phyloP scores from a whole-genome alignment of 2,329 filamentous ascomycete species.

The Colletotrichum incanum region DNA sequence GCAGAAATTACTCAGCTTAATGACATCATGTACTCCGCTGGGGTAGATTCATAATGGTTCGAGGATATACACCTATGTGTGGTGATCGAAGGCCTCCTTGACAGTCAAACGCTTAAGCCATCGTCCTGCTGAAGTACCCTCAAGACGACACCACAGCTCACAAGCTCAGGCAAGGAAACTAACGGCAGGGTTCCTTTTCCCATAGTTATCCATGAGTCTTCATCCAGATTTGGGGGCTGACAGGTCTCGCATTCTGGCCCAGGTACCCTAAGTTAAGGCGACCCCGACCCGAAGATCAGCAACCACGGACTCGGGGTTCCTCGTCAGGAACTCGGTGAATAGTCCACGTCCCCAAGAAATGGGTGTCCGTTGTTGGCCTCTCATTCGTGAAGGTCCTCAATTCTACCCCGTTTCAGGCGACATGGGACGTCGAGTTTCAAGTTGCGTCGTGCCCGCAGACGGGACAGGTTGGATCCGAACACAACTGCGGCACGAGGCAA shows the following conservation, averaged over 20 bases:
- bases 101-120: neutral
- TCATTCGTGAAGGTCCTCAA: conserved; percentile 17
- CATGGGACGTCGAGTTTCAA: conserved; percentile 46
- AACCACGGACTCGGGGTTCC: conserved; percentile 33
- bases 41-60: neutral
- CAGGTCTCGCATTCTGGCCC: conserved; percentile 23
- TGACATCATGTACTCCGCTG: neutral
- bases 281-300: conserved; percentile 25
- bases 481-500: conserved; percentile 36
- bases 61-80: neutral
- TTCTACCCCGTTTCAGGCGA: conserved; percentile 47
- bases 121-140: neutral
- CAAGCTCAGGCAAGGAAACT: neutral
- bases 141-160: neutral
- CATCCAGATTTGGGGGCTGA: conserved; percentile 19
- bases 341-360: neutral
- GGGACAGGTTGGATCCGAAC: conserved; percentile 48
- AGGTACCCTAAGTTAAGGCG: conserved; percentile 23
- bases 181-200: conserved; percentile 1
- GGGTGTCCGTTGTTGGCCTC: neutral
- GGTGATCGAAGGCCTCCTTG: conserved; percentile 3
- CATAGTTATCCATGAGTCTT: neutral
- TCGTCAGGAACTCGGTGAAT: conserved; percentile 8
- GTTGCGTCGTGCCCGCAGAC: conserved; percentile 45
- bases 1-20: neutral